A percentile compares a stretch with the other conserved stretches of the same genome.
Conservation (phyloP, 2,329 filamentous ascomycete genomes). For the Cryphonectria naterciae region DNA sequence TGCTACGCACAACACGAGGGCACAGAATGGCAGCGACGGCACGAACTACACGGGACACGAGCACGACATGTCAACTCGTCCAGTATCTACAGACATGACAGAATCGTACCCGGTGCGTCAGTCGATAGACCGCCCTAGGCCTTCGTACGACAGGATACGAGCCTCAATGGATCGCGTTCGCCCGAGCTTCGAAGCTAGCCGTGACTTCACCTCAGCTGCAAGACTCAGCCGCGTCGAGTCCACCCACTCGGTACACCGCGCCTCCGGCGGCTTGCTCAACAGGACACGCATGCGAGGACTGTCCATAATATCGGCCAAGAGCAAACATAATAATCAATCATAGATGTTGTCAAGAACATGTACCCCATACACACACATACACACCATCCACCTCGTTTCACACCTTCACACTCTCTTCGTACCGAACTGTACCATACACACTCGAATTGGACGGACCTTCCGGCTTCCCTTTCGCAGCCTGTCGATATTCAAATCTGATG, state of each 20-base stretch:
- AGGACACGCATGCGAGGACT: conserved; percentile 35
- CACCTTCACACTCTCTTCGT: background rate
- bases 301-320: conserved; percentile 37
- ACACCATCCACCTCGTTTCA: conserved; percentile 10
- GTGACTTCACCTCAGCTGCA: conserved; percentile 89
- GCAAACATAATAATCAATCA: conserved; percentile 30
- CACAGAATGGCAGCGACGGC: conserved; percentile 90
- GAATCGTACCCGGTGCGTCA: conserved; percentile 46
- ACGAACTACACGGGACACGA: conserved; percentile 82
- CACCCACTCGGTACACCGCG: conserved; percentile 52
- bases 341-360: background rate
- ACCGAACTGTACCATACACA: conserved; percentile 23
- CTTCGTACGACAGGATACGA: conserved; percentile 86
- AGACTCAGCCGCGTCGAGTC: conserved; percentile 85
- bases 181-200: conserved; percentile 82
- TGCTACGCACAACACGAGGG: conserved; percentile 79
- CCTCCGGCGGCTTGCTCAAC: conserved; percentile 29
- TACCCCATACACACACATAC: background rate
- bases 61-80: conserved; percentile 50
- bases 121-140: conserved; percentile 71
- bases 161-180: conserved; percentile 85
- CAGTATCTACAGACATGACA: conserved; percentile 26
- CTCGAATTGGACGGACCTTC: conserved; percentile 9
- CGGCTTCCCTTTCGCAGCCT: conserved; percentile 17
- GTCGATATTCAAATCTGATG: conserved; percentile 29